phyloP scores from a whole-genome alignment of 1,284 basidiomycete species.

The Megacollybia platyphylla region DNA sequence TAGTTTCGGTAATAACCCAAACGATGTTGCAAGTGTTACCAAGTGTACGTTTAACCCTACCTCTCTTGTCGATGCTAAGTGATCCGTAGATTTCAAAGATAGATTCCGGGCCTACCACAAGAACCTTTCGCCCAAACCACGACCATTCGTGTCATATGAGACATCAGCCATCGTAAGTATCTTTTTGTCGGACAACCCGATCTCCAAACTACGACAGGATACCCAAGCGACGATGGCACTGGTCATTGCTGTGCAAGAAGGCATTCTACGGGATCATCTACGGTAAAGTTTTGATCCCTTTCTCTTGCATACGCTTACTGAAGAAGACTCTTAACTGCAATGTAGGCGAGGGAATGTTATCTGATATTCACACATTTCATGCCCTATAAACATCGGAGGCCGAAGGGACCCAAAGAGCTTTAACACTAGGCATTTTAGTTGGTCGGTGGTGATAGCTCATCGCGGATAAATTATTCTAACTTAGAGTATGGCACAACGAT shows the following conservation, averaged over 20 bases:
- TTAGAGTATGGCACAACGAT: too few relatives aligned
- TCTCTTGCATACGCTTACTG: too few relatives aligned
- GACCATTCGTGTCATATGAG: slow-evolving; percentile 36
- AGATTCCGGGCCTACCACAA: slow-evolving; percentile 38
- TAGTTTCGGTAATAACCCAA: slow-evolving; percentile 45
- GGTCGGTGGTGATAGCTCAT: too few relatives aligned
- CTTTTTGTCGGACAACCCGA: neutral
- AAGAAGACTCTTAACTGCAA: too few relatives aligned
- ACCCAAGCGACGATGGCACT: neutral
- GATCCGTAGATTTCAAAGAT: slow-evolving; percentile 32
- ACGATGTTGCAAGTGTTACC: slow-evolving; percentile 37
- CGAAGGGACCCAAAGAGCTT: too few relatives aligned
- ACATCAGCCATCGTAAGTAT: slow-evolving; percentile 33
- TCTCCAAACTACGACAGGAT: neutral
- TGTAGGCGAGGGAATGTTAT: too few relatives aligned
- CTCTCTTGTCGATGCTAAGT: neutral
- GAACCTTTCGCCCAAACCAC: slow-evolving; percentile 27
- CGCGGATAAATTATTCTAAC: too few relatives aligned
- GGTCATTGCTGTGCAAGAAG: neutral
- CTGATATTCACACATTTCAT: too few relatives aligned
- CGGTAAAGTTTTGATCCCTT: too few relatives aligned
- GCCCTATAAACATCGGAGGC: too few relatives aligned
- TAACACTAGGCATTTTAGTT: too few relatives aligned
- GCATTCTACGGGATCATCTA: neutral
- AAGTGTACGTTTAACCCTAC: slow-evolving; percentile 19